Percentiles rank a stretch among this genome's conserved stretches.
These are phyloP conservation scores for Theobroma cacao DNA, from an alignment of 345 rosid genomes.

Conservation along the genomic window DNA sequence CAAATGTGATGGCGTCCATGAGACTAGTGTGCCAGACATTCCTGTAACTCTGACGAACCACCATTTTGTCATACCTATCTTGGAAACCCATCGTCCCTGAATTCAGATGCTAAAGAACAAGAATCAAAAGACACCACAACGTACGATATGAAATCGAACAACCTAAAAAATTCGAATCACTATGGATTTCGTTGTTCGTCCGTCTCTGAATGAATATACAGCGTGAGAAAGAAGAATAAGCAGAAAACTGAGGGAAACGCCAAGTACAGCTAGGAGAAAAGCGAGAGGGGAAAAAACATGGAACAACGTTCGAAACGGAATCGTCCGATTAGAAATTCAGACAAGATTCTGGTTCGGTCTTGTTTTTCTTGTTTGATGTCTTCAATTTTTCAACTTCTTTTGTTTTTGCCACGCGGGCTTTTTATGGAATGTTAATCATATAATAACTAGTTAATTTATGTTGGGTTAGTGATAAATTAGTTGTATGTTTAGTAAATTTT, in stretches of 20 bases:
- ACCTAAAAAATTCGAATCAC: neutral
- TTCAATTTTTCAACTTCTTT: neutral
- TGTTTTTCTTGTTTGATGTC: neutral
- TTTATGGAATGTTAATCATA: too few species aligned
- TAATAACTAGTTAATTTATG: neutral
- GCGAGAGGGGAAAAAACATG: neutral
- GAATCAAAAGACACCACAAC: neutral
- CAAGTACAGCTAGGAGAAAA: neutral
- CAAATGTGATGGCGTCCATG: slow-evolving; percentile 22
- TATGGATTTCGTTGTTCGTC: neutral
- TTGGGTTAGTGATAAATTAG: neutral
- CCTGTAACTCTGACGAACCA: slow-evolving; percentile 34
- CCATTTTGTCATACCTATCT: slow-evolving; percentile 22
- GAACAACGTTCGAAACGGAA: neutral
- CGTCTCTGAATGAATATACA: neutral
- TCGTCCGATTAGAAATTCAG: neutral
- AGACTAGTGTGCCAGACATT: slow-evolving; percentile 52
- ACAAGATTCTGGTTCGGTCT: neutral
- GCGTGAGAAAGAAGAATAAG: neutral
- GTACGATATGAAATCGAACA: neutral
- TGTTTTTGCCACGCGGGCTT: neutral
- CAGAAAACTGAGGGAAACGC: neutral
- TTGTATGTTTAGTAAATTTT: neutral
- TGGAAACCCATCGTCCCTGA: neutral
- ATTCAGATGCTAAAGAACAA: neutral